These are phyloP conservation scores for Microbotryum saponariae DNA, from an alignment of 1,284 basidiomycete species.

Conservation along the genomic window DNA sequence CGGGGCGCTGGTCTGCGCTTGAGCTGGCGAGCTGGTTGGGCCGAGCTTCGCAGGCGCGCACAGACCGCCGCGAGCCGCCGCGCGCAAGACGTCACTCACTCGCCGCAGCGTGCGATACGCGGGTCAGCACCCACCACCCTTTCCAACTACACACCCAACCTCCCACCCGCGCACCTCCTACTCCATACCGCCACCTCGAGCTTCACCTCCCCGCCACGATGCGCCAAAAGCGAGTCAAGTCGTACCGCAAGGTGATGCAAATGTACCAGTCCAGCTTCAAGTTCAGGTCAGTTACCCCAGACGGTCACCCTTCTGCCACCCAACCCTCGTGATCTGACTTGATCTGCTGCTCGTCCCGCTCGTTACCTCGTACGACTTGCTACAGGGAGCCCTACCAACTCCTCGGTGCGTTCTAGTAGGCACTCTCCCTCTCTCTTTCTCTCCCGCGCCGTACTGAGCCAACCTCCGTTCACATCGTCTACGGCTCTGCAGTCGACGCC, in stretches of 20 bases:
- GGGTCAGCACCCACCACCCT: too few species aligned
- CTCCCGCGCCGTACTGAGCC: background rate
- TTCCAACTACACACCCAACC: too few species aligned
- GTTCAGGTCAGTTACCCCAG: conserved; percentile 51
- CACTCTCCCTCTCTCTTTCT: background rate
- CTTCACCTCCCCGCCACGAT: conserved; percentile 45
- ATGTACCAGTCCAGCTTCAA: conserved; percentile 76
- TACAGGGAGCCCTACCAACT: conserved; percentile 69
- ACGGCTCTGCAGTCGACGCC: conserved; percentile 59
- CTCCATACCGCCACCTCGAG: too few species aligned
- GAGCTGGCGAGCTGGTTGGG: too few species aligned
- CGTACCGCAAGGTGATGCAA: conserved; percentile 83
- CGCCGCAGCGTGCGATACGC: too few species aligned
- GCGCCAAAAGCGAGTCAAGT: conserved; percentile 87
- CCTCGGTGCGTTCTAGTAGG: conserved; percentile 50
- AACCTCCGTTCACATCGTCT: background rate
- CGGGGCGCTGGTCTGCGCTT: too few species aligned
- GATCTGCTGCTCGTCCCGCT: background rate
- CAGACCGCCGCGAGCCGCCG: too few species aligned
- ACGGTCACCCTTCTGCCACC: too few species aligned
- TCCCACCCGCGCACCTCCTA: too few species aligned
- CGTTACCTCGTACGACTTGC: background rate
- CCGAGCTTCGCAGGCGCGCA: too few species aligned
- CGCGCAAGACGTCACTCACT: too few species aligned
- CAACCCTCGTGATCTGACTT: too few species aligned